Base-by-base conservation (phyloP, 108 stramenopile genomes). In the Skeletonema potamos region DNA sequence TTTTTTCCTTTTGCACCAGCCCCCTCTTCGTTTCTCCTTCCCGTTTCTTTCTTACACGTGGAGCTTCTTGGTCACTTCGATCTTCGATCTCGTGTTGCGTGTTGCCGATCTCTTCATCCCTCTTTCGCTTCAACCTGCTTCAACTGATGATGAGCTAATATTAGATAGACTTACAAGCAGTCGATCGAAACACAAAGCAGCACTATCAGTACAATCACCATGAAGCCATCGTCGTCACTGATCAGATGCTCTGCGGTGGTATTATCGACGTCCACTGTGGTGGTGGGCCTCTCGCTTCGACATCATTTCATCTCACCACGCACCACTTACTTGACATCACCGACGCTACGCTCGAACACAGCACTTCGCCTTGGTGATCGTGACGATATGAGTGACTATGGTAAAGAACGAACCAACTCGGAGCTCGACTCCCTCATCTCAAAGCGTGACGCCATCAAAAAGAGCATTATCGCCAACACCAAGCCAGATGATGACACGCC, bases 401-500 rank as follows among this genome's bases (percentile, higher is more conserved):
- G 64, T 27, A 64, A 46, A 29, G 15, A 63, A 30, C 61, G 54
- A 44, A 24, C 18, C 20, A 18, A 60, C 5, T 78, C 77, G 24
- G 80, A 81, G 24, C 58, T 81, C 6, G 73, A 70, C 39, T 22
- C 56, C 3, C 76, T 82, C 32, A 67, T 61, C 22, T 57, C 59
- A 6, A 73, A 74, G 46, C 71, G 81, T 3, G 76, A 77, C 6
- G 26, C 64, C 33, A 59, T 82, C 33, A 55, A 54, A 26, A 62
- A 46, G 34, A 20, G 32, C 18, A 44, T 27, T 18, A 10, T 74
- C 15, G 73, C 68, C n/a, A 69, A 70, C 41, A 66, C 41, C 32
- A 73, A 82, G 58, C 76, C 81, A 11, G 60, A 77, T 27, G 75
- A 81, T 54, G 68, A 71, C 27, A 67, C 27, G 17, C 81, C 69